Conservation (phyloP, 2,329 filamentous ascomycete species). For the Fusarium nanum region DNA sequence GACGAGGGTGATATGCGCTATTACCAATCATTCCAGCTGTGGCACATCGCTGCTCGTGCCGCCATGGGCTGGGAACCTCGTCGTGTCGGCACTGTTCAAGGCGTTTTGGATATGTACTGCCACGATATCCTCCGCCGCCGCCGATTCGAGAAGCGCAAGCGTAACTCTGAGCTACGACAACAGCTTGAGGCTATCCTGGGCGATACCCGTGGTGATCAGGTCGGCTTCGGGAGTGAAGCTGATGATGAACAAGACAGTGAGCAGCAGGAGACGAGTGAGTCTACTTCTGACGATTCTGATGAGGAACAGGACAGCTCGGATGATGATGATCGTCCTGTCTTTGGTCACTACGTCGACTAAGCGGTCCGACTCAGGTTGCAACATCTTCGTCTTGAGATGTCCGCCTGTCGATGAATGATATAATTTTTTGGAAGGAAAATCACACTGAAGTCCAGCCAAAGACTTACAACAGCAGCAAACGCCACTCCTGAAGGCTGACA, state of each 20-base stretch:
- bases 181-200: constrained; percentile 22
- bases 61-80: constrained; percentile 30
- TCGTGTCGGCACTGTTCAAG: neutral
- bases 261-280: neutral
- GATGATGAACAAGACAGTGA: constrained; percentile 1
- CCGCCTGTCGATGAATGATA: too few species aligned
- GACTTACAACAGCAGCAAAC: neutral
- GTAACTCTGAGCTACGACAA: constrained; percentile 7
- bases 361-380: too few species aligned
- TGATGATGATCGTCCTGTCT: neutral
- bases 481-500: neutral
- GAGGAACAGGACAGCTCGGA: constrained; percentile 3
- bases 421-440: too few species aligned
- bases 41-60: constrained; percentile 34
- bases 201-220: constrained; percentile 17
- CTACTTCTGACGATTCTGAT: neutral
- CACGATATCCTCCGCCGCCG: constrained; percentile 24
- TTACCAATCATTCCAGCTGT: constrained; percentile 29
- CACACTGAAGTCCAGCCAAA: neutral
- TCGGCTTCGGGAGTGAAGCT: constrained; percentile 3
- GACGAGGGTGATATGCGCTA: constrained; percentile 4
- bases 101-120: constrained; percentile 23
- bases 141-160: constrained; percentile 7
- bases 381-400: too few species aligned
- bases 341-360: constrained; percentile 3